Percentiles rank a stretch among this genome's conserved stretches.
phyloP scores from a whole-genome alignment of 1,139 yeast genomes.

The Kurtzmaniella natalensis region DNA sequence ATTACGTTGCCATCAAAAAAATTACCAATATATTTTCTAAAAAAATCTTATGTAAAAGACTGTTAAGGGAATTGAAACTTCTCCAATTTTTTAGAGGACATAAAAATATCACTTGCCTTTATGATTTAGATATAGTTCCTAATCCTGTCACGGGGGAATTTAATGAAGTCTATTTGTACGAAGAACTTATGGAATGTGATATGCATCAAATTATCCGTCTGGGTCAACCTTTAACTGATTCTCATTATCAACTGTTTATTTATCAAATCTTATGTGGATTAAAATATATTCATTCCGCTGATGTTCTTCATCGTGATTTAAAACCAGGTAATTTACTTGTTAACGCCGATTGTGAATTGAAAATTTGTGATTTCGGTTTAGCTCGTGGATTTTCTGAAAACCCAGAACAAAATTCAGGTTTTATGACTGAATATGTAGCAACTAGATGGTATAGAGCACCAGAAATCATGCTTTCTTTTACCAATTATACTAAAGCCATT shows the following conservation, averaged over 20 bases:
- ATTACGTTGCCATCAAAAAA: conserved; percentile 83
- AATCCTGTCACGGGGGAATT: conserved; percentile 66
- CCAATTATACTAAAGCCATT: conserved; percentile 91
- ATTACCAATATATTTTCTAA: conserved; percentile 89
- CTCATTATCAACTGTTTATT: conserved; percentile 88
- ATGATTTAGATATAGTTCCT: conserved; percentile 87
- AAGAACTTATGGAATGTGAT: conserved; percentile 96
- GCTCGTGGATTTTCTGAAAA: conserved; percentile 92
- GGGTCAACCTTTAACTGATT: conserved; percentile 90
- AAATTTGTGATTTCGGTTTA: conserved; percentile 94
- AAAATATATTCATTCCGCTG: conserved; percentile 85
- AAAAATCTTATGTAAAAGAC: conserved; percentile 83
- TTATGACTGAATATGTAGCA: conserved; percentile 94
- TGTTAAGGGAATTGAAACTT: conserved; percentile 81
- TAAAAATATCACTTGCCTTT: conserved; percentile 87
- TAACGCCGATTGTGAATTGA: conserved; percentile 93
- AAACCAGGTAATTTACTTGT: conserved; percentile 92
- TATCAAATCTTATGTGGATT: conserved; percentile 92
- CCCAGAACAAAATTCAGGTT: conserved; percentile 84
- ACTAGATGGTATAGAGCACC: conserved; percentile 99
- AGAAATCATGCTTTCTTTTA: conserved; percentile 90
- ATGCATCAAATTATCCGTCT: conserved; percentile 95
- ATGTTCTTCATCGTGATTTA: conserved; percentile 88
- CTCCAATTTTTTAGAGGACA: conserved; percentile 90
- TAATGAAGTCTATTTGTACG: conserved; percentile 88